Evolutionary conservation across 2,329 filamentous ascomycete species (phyloP), one percentile per base, ranked within the genome.

Genomic region (Remersonia thermophila): DNA sequence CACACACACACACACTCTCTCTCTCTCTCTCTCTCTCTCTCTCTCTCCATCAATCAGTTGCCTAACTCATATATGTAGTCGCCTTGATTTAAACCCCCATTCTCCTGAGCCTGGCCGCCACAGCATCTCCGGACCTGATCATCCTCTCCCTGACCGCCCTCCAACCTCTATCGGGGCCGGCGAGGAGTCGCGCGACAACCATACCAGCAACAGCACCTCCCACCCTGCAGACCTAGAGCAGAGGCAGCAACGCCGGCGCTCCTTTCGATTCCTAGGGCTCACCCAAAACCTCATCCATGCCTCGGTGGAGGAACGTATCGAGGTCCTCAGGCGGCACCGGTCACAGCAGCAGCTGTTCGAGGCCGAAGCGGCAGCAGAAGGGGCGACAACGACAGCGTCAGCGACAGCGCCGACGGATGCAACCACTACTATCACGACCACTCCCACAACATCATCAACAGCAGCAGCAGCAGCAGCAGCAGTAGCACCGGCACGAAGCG

Each of bases 261-360:
- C 65, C 4, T 69, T 69, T 0, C 65, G 72, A 3, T 51, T 77
- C 4, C 60, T 77, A 28, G 73, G 78, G 45, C 57, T 75, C 31
- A 23, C 20, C 5, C 20, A 23, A 23, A 23, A 5, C 20, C 20
- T 23, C 13, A 65, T 73, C 9, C 64, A 75, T 40, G 73, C 73
- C 3, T 41, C 30, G n/a, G 61, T 67, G 3, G 70, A 77, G 45
- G 74, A 79, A 53, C 70, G 73, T n/a, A 72, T 79, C 36, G 71
- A 69, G 37, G 69, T 66, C 5, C 59, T 79, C 4, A 62, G 74
- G 26, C 65, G 66, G 35, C 61, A 67, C 32, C 57, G 63, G 13
- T 55, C 60, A 27, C 62, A 61, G 46, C 62, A 60, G 41, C 58
- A 55, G 7, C 41, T 46, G 29, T 26, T 30, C 16, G 28, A 64